These are phyloP conservation scores for Eucalyptus lansdowneana DNA, from an alignment of 345 rosid genomes.

Conservation along the genomic window DNA sequence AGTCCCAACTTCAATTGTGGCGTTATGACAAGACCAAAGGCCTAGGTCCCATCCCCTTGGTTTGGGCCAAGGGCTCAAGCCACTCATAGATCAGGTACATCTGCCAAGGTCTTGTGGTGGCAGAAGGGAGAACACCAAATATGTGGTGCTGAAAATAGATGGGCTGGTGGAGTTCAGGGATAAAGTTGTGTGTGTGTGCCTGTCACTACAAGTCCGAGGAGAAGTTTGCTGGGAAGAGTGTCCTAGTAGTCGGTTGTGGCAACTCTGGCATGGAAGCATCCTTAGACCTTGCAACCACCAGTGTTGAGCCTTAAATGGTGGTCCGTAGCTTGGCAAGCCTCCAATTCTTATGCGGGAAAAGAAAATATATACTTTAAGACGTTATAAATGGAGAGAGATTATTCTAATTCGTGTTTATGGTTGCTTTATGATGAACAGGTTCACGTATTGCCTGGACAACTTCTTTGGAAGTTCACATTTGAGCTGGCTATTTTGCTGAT, in stretches of 20 bases:
- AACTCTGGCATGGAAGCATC: constrained; percentile 49
- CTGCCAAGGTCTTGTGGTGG: constrained; percentile 36
- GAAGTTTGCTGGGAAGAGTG: constrained; percentile 11
- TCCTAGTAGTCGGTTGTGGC: constrained; percentile 43
- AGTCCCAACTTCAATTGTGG: background rate
- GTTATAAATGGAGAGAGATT: background rate
- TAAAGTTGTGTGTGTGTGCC: constrained; percentile 18
- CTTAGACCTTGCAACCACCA: constrained; percentile 29
- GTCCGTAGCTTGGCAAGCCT: constrained; percentile 20
- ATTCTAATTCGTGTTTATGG: background rate
- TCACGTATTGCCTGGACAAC: constrained; percentile 54
- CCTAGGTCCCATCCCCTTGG: background rate
- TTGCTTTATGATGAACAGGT: constrained; percentile 6
- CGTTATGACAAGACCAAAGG: background rate
- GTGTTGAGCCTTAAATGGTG: constrained; percentile 27
- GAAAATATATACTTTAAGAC: background rate
- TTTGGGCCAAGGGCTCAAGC: background rate
- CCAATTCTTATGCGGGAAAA: background rate
- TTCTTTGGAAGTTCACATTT: constrained; percentile 45
- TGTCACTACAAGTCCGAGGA: constrained; percentile 22
- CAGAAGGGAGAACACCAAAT: constrained; percentile 40
- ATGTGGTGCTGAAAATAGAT: constrained; percentile 23
- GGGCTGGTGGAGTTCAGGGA: constrained; percentile 21
- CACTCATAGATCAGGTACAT: constrained; percentile 4
- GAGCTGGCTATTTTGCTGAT: constrained; percentile 36